Base-by-base conservation (phyloP, 805 yeast genomes). In the Lipomyces spencermartinsiae region DNA sequence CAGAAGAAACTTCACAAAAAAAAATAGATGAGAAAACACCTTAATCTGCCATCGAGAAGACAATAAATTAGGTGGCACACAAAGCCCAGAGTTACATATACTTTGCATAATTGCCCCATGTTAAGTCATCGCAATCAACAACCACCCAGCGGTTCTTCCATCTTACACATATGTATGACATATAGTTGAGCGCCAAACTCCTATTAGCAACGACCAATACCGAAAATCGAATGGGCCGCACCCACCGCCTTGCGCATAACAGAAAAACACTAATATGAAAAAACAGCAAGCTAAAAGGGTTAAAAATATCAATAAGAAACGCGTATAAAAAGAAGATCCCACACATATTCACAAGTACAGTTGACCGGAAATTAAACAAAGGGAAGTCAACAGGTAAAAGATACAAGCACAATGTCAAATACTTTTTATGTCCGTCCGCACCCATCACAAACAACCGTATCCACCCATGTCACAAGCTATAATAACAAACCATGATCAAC, bases 161-260 rank as follows among this genome's bases (percentile, higher is more conserved):
- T 31, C 56, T 16, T 31, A 53, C 34, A 53, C 33, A 53, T 29
- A 53, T 53, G 22, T 53, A 19, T 53, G 56, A 53, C 56, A 53
- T 39, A 39, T 53, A 53, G 56, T 53, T 53, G 34, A 53, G 56
- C 56, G 56, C 56, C 56, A 53, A 53, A 53, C 56, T 53, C 56
- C 56, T 25, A 49, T n/a, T 22, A 53, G 34, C 56, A 53, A 22
- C 56, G 34, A 25, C 56, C 29, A 53, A 25, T 31, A n/a, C 12
- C 54, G 12, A 19, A 43, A n/a, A 43, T 43, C 10, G 19, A n/a
- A 19, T 14, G 49, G 49, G 49, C 49, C 49, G 22, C 56, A 8
- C 56, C n/a, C 56, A 25, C 56, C 34, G 16, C 56, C 56, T 43
- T 53, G 16, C 56, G 22, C 12, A 53, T 49, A 25, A 25, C 8